Evolutionary conservation across 306 rosid species (phyloP), one percentile per base, ranked within the genome.

Genomic region (Rubus idaeus): DNA sequence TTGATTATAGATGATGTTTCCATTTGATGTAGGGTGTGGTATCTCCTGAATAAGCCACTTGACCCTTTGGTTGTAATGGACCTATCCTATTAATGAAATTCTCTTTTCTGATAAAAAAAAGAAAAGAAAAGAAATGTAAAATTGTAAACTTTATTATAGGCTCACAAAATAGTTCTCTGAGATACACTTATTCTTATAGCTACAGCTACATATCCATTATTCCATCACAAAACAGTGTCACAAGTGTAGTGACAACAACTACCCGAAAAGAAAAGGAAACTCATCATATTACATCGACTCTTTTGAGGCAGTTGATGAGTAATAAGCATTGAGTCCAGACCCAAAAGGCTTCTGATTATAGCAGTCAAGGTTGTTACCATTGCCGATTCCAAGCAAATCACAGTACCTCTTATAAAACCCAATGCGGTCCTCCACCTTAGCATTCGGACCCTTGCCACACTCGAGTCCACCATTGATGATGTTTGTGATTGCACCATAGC

Each of bases 391-490:
- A 12, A 83, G 49, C 20, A 83, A 49, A 30, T 80, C 85, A n/a
- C 89, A 83, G 30, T 86, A 86, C 35, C 87, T 70, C 79, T 58
- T 86, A 20, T 23, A 83, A 76, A 86, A 86, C 4, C 87, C 89
- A 42, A 83, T 86, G n/a, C 85, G 83, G 16, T 50, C 44, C 17
- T 67, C 79, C 47, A 83, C 89, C 16, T 56, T 40, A 5, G 26
- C 35, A 41, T 80, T 65, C 50, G 26, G 3, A 0, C 89, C 87
- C 3, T 10, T 42, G 5, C 89, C 89, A 20, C 89, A 86, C 68
- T 84, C 87, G 20, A 86, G 78, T 10, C 86, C 89, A 3, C 87
- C 89, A 16, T 86, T 86, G 51, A 86, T 86, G 83, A 86, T 83
- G 71, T 86, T 86, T 11, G 89, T 83, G 52, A 30, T 53, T 23